phyloP scores from a whole-genome alignment of 495 filamentous ascomycete genomes.

The Podospora anserina region DNA sequence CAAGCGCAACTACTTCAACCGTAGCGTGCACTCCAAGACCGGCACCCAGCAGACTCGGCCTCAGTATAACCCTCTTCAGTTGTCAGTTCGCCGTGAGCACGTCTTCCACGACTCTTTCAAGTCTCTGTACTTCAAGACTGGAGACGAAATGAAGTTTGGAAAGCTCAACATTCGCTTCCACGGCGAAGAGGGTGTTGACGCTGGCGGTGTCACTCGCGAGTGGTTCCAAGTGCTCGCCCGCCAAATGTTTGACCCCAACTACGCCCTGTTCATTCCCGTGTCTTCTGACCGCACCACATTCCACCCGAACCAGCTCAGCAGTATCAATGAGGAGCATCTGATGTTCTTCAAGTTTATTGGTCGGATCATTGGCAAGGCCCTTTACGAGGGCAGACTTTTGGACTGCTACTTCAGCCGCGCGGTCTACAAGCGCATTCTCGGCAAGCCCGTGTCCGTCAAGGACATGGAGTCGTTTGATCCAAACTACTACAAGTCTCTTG shows the following conservation, averaged over 20 bases:
- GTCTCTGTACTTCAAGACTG: conserved; percentile 89
- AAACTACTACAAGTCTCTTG: conserved; percentile 97
- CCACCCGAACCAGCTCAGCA: conserved; percentile 91
- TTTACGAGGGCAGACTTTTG: conserved; percentile 92
- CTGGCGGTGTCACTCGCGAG: conserved; percentile 94
- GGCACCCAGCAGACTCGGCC: conserved; percentile 57
- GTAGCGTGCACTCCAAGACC: conserved; percentile 76
- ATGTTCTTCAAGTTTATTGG: conserved; percentile 99
- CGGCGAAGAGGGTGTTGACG: conserved; percentile 96
- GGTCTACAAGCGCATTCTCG: conserved; percentile 95
- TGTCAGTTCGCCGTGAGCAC: conserved; percentile 86
- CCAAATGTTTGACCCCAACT: conserved; percentile 99
- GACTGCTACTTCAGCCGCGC: conserved; percentile 99
- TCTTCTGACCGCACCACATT: conserved; percentile 98
- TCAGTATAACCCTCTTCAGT: conserved; percentile 69
- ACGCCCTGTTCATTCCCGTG: conserved; percentile 92
- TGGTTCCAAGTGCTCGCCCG: conserved; percentile 98
- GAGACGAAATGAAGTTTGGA: conserved; percentile 95
- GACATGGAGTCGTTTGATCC: conserved; percentile 99
- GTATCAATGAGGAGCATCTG: conserved; percentile 91
- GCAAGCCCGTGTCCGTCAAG: conserved; percentile 92
- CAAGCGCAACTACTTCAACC: conserved; percentile 98
- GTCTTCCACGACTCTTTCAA: conserved; percentile 99
- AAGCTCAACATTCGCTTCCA: conserved; percentile 98
- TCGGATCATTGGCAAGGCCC: conserved; percentile 95